Conservation (phyloP, 108 stramenopile genomes). For the Skeletonema potamos region DNA sequence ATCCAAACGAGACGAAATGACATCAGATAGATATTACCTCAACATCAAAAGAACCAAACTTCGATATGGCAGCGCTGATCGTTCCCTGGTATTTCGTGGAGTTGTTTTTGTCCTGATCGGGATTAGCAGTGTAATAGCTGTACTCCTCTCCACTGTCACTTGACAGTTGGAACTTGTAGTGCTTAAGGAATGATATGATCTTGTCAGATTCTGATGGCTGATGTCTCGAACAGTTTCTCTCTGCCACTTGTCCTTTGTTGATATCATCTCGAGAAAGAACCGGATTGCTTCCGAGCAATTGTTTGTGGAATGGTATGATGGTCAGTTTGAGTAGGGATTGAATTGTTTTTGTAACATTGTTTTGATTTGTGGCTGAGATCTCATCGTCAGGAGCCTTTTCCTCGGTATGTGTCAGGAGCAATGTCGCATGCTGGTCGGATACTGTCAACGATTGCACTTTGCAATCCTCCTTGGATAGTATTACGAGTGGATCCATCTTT, state of each 20-base stretch:
- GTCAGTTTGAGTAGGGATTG: slow-evolving; percentile 55
- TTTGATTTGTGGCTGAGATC: background rate
- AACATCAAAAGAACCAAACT: slow-evolving; percentile 43
- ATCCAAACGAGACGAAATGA: no score
- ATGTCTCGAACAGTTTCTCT: slow-evolving; percentile 28
- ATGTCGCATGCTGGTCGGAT: slow-evolving; percentile 57
- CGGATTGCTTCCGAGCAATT: slow-evolving; percentile 43
- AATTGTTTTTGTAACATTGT: background rate
- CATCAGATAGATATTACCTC: slow-evolving; percentile 59
- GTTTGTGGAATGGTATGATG: slow-evolving; percentile 48
- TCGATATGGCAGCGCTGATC: background rate
- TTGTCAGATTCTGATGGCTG: slow-evolving; percentile 23
- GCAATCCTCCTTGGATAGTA: slow-evolving; percentile 20
- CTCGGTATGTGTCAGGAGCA: slow-evolving; percentile 25
- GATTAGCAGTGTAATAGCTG: slow-evolving; percentile 50
- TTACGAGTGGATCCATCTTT: slow-evolving; percentile 15
- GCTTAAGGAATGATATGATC: slow-evolving; percentile 49
- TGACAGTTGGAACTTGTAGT: slow-evolving; percentile 41
- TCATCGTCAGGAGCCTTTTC: background rate
- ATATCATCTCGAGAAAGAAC: slow-evolving; percentile 25
- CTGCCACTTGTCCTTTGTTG: slow-evolving; percentile 17
- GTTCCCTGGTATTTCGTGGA: background rate
- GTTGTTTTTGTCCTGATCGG: background rate
- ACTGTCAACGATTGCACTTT: slow-evolving; percentile 43
- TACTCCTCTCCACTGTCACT: slow-evolving; percentile 63